These are phyloP conservation scores for Vicia sativa DNA, from an alignment of 306 rosid genomes.

Conservation along the genomic window DNA sequence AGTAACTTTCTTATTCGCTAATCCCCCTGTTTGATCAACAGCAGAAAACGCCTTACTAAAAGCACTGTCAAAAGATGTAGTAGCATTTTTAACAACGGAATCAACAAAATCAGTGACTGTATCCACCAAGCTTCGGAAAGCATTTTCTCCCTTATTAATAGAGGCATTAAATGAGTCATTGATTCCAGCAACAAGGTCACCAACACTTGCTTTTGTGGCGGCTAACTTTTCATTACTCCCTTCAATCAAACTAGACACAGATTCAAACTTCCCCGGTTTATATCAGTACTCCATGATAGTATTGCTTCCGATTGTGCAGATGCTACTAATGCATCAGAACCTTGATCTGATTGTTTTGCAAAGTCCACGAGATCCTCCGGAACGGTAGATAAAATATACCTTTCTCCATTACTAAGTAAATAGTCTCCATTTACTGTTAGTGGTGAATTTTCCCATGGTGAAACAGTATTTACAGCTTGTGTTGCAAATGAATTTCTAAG, in stretches of 20 bases:
- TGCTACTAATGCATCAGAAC: constrained; percentile 36
- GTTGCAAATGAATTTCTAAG: constrained; percentile 50
- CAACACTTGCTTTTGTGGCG: constrained; percentile 53
- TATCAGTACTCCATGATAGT: too few relatives aligned
- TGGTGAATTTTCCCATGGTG: background rate
- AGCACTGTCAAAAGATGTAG: constrained; percentile 59
- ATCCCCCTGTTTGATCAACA: constrained; percentile 66
- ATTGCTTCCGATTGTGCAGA: too few relatives aligned
- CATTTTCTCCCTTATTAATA: constrained; percentile 56
- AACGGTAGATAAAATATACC: constrained; percentile 42
- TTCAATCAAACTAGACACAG: constrained; percentile 40
- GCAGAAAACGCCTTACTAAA: constrained; percentile 55
- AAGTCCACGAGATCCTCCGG: constrained; percentile 47
- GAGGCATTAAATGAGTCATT: constrained; percentile 57
- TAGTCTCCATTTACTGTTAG: constrained; percentile 14
- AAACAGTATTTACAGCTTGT: constrained; percentile 51
- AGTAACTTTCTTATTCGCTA: constrained; percentile 53
- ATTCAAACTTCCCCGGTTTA: too few relatives aligned
- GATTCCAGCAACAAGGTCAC: constrained; percentile 49
- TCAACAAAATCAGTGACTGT: constrained; percentile 54
- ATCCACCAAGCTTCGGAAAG: constrained; percentile 59
- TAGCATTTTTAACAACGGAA: constrained; percentile 54
- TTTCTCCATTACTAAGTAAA: constrained; percentile 45
- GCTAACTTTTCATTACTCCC: constrained; percentile 47
- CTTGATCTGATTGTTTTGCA: constrained; percentile 46